phyloP scores from a whole-genome alignment of 495 filamentous ascomycete genomes.

The Talaromyces liani region DNA sequence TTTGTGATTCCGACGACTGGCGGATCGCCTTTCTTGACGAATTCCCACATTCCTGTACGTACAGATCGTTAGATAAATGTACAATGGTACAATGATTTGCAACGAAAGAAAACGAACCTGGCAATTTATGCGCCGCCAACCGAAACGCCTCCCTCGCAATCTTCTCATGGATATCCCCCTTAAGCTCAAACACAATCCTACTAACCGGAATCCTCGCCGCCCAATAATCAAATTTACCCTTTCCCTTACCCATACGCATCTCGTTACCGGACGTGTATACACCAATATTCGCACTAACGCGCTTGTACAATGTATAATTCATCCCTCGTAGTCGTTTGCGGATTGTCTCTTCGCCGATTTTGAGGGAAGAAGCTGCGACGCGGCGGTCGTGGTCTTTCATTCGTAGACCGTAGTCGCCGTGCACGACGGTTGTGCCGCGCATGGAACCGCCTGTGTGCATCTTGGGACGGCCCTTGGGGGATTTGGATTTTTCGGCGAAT shows the following conservation, averaged over 20 bases:
- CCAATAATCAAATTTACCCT: constrained; percentile 97
- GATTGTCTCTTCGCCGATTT: constrained; percentile 87
- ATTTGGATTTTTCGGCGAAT: constrained; percentile 66
- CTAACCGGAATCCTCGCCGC: constrained; percentile 78
- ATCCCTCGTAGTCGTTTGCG: constrained; percentile 80
- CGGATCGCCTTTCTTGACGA: constrained; percentile 87
- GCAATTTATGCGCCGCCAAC: constrained; percentile 90
- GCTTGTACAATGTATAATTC: constrained; percentile 86
- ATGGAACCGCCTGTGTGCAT: constrained; percentile 85
- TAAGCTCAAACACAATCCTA: constrained; percentile 85
- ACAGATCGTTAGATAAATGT: constrained; percentile 2
- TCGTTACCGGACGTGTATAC: constrained; percentile 96
- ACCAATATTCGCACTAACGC: constrained; percentile 83
- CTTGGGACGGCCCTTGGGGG: constrained; percentile 81
- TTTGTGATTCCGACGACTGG: constrained; percentile 93
- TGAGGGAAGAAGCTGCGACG: constrained; percentile 78
- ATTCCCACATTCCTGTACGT: constrained; percentile 74
- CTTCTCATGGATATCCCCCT: constrained; percentile 88
- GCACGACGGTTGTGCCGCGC: constrained; percentile 89
- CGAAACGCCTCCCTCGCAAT: constrained; percentile 90
- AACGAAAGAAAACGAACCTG: constrained; percentile 51
- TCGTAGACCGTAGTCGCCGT: constrained; percentile 93
- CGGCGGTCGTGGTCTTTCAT: constrained; percentile 90
- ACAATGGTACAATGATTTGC: not conserved
- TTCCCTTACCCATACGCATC: constrained; percentile 97